Evolutionary conservation across 805 yeast genomes (phyloP).

Genomic region (Vanderwaltozyma tropicalis): DNA sequence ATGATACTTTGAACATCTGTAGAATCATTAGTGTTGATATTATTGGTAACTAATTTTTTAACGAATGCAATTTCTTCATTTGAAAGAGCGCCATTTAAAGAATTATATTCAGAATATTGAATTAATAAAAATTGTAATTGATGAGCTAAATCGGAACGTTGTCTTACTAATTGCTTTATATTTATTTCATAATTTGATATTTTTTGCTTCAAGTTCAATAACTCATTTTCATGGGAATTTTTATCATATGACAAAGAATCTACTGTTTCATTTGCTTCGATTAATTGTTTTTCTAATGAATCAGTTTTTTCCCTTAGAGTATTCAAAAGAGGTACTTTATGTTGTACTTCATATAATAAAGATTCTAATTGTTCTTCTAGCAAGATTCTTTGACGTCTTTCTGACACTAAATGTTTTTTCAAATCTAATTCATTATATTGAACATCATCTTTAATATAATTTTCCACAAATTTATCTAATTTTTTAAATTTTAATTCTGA

Average conservation of each 20-base stretch:
- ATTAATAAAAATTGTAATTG: slow-evolving; percentile 59
- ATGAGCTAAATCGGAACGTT: slow-evolving; percentile 60
- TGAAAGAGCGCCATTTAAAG: slow-evolving; percentile 37
- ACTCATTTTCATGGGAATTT: slow-evolving; percentile 22
- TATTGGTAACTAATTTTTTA: slow-evolving; percentile 33
- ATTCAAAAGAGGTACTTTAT: neutral
- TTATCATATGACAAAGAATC: too few species aligned
- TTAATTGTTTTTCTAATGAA: neutral
- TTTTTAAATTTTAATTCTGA: too few species aligned
- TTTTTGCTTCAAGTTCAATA: neutral
- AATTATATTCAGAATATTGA: slow-evolving; percentile 37
- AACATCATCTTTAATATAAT: neutral
- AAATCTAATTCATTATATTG: neutral
- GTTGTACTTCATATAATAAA: neutral
- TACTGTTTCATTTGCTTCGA: too few species aligned
- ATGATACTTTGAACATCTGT: slow-evolving; percentile 49
- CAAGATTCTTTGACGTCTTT: neutral
- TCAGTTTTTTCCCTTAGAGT: neutral
- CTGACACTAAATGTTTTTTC: slow-evolving; percentile 1
- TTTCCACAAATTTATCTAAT: too few species aligned
- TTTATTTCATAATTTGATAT: slow-evolving; percentile 26
- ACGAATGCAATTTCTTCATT: slow-evolving; percentile 51
- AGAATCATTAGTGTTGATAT: slow-evolving; percentile 12
- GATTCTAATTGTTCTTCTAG: slow-evolving; percentile 1
- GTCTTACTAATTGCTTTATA: slow-evolving; percentile 36